These are phyloP conservation scores for Thraustotheca clavata DNA, from an alignment of 352 stramenopile species.

Conservation along the genomic window DNA sequence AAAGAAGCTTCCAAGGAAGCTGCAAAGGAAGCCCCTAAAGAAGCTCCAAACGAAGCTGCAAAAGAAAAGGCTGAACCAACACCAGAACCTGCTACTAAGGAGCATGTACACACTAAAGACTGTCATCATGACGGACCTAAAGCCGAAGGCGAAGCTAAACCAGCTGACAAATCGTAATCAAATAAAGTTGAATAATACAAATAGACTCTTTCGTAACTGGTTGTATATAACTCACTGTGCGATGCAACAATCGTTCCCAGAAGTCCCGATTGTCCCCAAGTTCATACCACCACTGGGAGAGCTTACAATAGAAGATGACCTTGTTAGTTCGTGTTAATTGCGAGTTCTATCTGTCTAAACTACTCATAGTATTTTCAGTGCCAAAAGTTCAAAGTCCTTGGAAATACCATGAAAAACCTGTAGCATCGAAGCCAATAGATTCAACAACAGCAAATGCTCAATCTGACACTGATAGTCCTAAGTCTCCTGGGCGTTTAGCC, in stretches of 20 bases:
- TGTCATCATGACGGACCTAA: background rate
- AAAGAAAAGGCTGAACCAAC: background rate
- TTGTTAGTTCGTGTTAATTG: background rate
- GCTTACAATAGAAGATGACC: background rate
- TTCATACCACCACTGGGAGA: background rate
- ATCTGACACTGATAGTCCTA: background rate
- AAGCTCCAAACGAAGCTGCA: background rate
- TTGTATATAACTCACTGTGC: background rate
- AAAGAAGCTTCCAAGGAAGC: constrained; percentile 12
- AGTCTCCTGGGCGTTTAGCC: background rate
- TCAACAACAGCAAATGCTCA: background rate
- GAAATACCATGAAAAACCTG: background rate
- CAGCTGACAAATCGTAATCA: background rate
- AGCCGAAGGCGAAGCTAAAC: background rate
- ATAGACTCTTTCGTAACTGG: background rate
- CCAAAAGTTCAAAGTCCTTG: constrained; percentile 1
- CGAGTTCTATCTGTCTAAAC: background rate
- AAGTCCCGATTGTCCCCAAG: background rate
- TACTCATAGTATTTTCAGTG: background rate
- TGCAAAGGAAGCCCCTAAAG: background rate
- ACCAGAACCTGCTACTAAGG: background rate
- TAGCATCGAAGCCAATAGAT: too few species aligned
- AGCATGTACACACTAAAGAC: constrained; percentile 3
- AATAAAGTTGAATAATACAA: background rate
- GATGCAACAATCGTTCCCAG: too few species aligned